Base-by-base conservation (phyloP, 2,329 filamentous ascomycete species). In the Fusarium sp. region DNA sequence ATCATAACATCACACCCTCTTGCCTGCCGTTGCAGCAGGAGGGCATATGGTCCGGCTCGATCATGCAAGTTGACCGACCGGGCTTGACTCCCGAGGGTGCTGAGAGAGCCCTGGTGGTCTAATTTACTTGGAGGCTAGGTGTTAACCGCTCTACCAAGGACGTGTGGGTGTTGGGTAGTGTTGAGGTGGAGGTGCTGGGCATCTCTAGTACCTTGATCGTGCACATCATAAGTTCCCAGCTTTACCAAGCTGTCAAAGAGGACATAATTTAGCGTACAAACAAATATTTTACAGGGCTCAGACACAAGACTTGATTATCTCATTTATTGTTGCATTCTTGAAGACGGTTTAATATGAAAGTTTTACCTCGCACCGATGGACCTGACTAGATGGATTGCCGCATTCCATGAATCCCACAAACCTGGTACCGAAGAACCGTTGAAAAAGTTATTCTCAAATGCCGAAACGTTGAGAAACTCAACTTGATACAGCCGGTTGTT, bases 321-420 rank as follows among this genome's bases (percentile, higher is more conserved):
- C 4, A 6, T 12, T 49, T 49, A 11, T 15, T 49, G 6, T 37
- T 13, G 4, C 11, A 12, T 7, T 10, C 3, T 36, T 15, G 2
- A 7, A 15, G 37, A 18, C 11, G 4, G 20, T 18, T 50, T 8
- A 4, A 49, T 26, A 20, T 62, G 7, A 9, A 44, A 6, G 18
- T 31, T 36, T 23, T 15, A 33, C 13, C 10, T 33, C 42, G 28
- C 40, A 46, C n/a, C 9, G 9, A 20, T 20, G 44, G 41, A 46
- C 7, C 51, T 63, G 28, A 36, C 51, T 63, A 63, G 60, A 63
- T 30, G 37, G 15, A 26, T 28, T 63, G n/a, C 49, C 57, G 42
- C 60, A 63, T 64, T 63, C 51, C 58, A 63, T 30, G 13, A 20
- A 50, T 20, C 38, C 58, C 44, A 18, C 12, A 30, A 9, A 33